Conservation (phyloP, 345 rosid species). For the Cardiospermum halicacabum region DNA sequence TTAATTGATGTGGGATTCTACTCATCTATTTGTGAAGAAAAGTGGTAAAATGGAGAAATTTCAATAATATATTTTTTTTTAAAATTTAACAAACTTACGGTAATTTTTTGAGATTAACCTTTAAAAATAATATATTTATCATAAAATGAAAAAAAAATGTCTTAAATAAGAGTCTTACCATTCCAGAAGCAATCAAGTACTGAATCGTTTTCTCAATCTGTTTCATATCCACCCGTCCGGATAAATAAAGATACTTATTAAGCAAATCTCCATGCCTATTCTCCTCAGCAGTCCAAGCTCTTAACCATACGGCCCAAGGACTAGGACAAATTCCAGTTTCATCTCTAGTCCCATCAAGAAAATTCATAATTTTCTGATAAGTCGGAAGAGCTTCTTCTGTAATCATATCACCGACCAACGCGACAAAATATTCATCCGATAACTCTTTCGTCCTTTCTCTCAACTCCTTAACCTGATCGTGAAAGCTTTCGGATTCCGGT, state of each 20-base stretch:
- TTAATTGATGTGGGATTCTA: too few species aligned
- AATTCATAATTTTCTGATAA: slow-evolving; percentile 34
- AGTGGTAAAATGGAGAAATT: too few species aligned
- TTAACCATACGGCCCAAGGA: slow-evolving; percentile 35
- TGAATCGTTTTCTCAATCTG: slow-evolving; percentile 40
- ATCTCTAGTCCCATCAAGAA: slow-evolving; percentile 31
- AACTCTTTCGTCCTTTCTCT: slow-evolving; percentile 29
- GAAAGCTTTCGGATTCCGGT: slow-evolving; percentile 28
- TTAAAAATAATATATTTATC: too few species aligned
- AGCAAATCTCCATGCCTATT: slow-evolving; percentile 42
- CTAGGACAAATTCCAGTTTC: slow-evolving; percentile 35
- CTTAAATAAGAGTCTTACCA: slow-evolving; percentile 24
- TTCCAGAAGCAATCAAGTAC: slow-evolving; percentile 37
- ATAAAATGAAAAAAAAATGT: too few species aligned
- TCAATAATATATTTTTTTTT: too few species aligned
- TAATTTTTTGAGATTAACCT: too few species aligned
- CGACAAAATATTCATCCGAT: slow-evolving; percentile 37
- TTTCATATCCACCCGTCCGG: slow-evolving; percentile 40
- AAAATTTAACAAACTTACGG: too few species aligned
- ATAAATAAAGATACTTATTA: slow-evolving; percentile 37
- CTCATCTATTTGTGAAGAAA: too few species aligned
- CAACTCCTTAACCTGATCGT: slow-evolving; percentile 30
- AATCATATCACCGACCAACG: slow-evolving; percentile 39
- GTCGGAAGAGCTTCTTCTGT: slow-evolving; percentile 43
- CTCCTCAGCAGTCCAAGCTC: slow-evolving; percentile 45